Percentiles rank a stretch among this genome's conserved stretches.
phyloP scores from a whole-genome alignment of 306 rosid species.

The Rosa persica region DNA sequence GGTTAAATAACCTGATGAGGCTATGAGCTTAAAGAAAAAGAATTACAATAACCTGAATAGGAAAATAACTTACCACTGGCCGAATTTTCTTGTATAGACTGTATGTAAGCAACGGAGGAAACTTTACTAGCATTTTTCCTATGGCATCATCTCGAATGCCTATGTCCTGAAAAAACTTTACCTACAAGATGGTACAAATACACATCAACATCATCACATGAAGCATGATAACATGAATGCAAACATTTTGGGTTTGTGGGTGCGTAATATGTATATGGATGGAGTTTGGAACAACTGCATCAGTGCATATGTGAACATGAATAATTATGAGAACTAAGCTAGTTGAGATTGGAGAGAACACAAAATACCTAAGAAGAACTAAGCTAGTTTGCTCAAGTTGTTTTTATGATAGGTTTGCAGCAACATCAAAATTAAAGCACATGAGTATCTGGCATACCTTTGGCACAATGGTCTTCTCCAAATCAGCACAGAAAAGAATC shows the following conservation, averaged over 20 bases:
- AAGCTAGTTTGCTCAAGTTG: slow-evolving; percentile 16
- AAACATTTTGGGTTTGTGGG: background rate
- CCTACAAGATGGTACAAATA: slow-evolving; percentile 45
- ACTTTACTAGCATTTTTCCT: slow-evolving; percentile 90
- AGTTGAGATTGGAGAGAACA: background rate
- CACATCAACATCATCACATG: slow-evolving; percentile 21
- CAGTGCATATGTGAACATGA: background rate
- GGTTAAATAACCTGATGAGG: slow-evolving; percentile 2
- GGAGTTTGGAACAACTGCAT: background rate
- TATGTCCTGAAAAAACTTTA: slow-evolving; percentile 68
- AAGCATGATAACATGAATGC: slow-evolving; percentile 16
- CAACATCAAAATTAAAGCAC: slow-evolving; percentile 10
- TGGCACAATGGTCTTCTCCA: slow-evolving; percentile 73
- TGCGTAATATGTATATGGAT: background rate
- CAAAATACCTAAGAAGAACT: slow-evolving; percentile 15
- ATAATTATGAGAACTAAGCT: slow-evolving; percentile 5
- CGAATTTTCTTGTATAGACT: slow-evolving; percentile 86
- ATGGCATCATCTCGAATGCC: slow-evolving; percentile 79
- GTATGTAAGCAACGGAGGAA: slow-evolving; percentile 81
- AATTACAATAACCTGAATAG: slow-evolving; percentile 9
- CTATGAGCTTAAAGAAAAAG: slow-evolving; percentile 2
- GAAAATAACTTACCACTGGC: slow-evolving; percentile 73
- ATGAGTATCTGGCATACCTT: slow-evolving; percentile 56
- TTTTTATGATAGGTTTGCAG: background rate
- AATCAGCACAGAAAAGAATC: slow-evolving; percentile 73